phyloP scores from a whole-genome alignment of 768 basidiomycete genomes.

The Leccinellum albellum region DNA sequence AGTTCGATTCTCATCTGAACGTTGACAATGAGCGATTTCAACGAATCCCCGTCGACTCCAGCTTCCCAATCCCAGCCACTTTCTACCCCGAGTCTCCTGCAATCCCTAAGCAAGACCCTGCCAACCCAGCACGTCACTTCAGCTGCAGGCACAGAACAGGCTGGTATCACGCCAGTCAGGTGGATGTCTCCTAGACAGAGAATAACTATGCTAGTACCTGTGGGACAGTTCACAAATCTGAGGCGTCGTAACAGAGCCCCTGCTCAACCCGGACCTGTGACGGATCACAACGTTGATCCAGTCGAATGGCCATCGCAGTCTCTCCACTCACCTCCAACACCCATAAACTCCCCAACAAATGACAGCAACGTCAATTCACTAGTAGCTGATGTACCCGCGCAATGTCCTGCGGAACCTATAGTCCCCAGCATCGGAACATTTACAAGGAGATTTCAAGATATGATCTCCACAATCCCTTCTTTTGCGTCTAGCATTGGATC shows the following conservation, averaged over 20 bases:
- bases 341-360: conserved; percentile 4
- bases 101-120: conserved; percentile 19
- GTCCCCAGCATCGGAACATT: conserved; percentile 30
- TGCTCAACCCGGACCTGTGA: background rate
- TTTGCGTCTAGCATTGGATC: conserved; percentile 18
- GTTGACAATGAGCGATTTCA: conserved; percentile 4
- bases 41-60: background rate
- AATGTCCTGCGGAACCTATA: conserved; percentile 36
- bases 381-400: conserved; percentile 7
- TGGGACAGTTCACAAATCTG: conserved; percentile 15
- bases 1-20: background rate
- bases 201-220: conserved; percentile 3
- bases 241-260: conserved; percentile 9
- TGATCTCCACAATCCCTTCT: conserved; percentile 45
- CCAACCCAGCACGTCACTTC: conserved; percentile 14
- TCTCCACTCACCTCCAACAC: background rate
- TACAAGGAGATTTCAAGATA: conserved; percentile 48
- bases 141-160: conserved; percentile 1
- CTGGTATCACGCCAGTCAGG: background rate
- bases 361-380: conserved; percentile 3
- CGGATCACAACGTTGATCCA: conserved; percentile 6
- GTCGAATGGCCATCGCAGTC: conserved; percentile 4
- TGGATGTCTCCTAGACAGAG: conserved; percentile 16
- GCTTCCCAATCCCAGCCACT: background rate
- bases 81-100: conserved; percentile 14